Evolutionary conservation across 192 early-diverging fungal species (phyloP).

Genomic region (Backusella australiensis): DNA sequence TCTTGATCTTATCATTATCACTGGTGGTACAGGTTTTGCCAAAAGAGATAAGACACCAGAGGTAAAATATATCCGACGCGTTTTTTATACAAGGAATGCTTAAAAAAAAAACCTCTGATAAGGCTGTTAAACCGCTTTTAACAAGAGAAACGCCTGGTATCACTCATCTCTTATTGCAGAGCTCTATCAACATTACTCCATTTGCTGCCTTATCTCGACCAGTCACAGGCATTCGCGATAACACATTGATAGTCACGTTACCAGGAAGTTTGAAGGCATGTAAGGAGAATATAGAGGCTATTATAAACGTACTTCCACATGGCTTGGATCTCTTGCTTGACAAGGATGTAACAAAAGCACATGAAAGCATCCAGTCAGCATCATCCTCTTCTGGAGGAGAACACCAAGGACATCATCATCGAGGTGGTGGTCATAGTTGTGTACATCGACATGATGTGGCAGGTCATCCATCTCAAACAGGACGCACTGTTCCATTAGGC

Average conservation of each 20-base stretch:
- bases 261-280: constrained; percentile 89
- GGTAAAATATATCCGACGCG: constrained; percentile 39
- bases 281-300: constrained; percentile 77
- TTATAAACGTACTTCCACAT: constrained; percentile 76
- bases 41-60: constrained; percentile 86
- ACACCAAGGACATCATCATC: constrained; percentile 1
- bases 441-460: constrained; percentile 34
- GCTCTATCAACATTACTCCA: constrained; percentile 79
- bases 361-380: constrained; percentile 43
- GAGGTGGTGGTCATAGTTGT: constrained; percentile 33
- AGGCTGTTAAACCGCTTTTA: constrained; percentile 76
- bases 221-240: constrained; percentile 56
- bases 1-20: constrained; percentile 72
- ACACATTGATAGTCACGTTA: constrained; percentile 74
- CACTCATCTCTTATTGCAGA: constrained; percentile 70
- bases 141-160: constrained; percentile 72
- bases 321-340: constrained; percentile 71
- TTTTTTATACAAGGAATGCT: neutral
- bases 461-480: constrained; percentile 4
- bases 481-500: neutral
- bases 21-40: constrained; percentile 94
- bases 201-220: constrained; percentile 89
- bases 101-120: too few relatives aligned
- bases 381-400: neutral
- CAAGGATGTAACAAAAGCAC: constrained; percentile 55